phyloP scores from a whole-genome alignment of 2,329 filamentous ascomycete genomes.

The Ilyonectria mors-panacis region DNA sequence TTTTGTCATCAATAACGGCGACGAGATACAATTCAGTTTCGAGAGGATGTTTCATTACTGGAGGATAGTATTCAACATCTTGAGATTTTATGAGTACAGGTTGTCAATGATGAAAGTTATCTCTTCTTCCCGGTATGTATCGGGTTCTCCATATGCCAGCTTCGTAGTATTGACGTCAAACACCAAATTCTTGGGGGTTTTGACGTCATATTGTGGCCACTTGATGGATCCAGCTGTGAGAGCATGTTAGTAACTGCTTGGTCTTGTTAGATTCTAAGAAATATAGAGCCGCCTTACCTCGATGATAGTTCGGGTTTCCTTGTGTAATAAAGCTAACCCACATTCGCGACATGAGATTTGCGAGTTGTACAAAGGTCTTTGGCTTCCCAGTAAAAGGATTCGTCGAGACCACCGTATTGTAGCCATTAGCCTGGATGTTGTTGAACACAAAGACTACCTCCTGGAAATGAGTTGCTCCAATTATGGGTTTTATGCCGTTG shows the following conservation, averaged over 20 bases:
- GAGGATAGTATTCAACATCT: background rate
- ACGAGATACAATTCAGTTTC: background rate
- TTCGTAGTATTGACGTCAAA: background rate
- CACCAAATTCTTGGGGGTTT: background rate
- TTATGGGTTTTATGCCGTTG: background rate
- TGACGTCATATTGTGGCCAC: background rate
- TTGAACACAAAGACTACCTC: conserved; percentile 20
- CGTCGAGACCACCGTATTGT: background rate
- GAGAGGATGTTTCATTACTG: background rate
- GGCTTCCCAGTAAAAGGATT: conserved; percentile 20
- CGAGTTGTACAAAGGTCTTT: conserved; percentile 5
- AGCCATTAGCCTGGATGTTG: conserved; percentile 6
- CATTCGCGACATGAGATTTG: conserved; percentile 10
- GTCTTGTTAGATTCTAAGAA: too few relatives aligned
- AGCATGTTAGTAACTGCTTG: background rate
- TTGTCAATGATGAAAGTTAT: conserved; percentile 1
- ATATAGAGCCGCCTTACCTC: background rate
- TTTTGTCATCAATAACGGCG: too few relatives aligned
- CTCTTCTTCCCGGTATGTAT: background rate
- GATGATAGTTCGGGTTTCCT: conserved; percentile 1
- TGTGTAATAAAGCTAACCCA: conserved; percentile 18
- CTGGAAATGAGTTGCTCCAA: conserved; percentile 9
- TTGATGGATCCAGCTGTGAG: background rate
- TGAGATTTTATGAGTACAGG: background rate
- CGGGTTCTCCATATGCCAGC: background rate